Evolutionary conservation across 768 basidiomycete genomes (phyloP).

Genomic region (Mycena indigotica): DNA sequence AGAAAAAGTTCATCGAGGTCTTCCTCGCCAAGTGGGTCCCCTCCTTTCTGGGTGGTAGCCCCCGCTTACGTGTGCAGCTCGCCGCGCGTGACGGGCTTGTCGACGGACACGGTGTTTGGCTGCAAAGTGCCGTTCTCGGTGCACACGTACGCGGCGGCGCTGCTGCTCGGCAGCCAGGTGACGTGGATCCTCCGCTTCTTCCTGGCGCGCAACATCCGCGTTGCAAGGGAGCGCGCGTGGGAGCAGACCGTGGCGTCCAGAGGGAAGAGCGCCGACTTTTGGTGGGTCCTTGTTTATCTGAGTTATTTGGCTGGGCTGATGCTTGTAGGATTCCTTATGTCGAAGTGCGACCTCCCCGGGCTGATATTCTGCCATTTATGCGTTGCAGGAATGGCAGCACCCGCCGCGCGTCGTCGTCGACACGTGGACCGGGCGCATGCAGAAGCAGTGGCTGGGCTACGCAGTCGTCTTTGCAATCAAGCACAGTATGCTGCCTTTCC

Average conservation of each 20-base stretch:
- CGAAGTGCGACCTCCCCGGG: conserved; percentile 6
- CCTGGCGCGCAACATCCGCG: conserved; percentile 77
- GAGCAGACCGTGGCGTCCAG: conserved; percentile 83
- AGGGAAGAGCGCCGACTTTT: conserved; percentile 81
- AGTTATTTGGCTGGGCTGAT: not conserved
- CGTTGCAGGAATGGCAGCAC: conserved; percentile 78
- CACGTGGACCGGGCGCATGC: conserved; percentile 30
- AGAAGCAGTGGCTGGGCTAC: conserved; percentile 40
- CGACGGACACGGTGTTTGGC: conserved; percentile 66
- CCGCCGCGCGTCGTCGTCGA: conserved; percentile 48
- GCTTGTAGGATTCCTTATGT: conserved; percentile 17
- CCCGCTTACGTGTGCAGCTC: conserved; percentile 40
- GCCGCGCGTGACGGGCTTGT: conserved; percentile 62
- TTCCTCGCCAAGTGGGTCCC: conserved; percentile 66
- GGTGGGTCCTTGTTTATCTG: conserved; percentile 36
- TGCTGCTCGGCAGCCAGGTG: conserved; percentile 74
- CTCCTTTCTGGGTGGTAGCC: too few species aligned
- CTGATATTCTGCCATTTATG: too few species aligned
- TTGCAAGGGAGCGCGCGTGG: conserved; percentile 78
- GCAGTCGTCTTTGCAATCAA: conserved; percentile 47
- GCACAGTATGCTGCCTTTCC: conserved; percentile 42
- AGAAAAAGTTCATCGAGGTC: conserved; percentile 63
- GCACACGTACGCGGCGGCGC: conserved; percentile 73
- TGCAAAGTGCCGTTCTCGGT: conserved; percentile 65
- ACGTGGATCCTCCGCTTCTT: conserved; percentile 81